A percentile compares a stretch with the other conserved stretches of the same genome.
Conservation (phyloP, 495 filamentous ascomycete genomes). For the Podospora comata region DNA sequence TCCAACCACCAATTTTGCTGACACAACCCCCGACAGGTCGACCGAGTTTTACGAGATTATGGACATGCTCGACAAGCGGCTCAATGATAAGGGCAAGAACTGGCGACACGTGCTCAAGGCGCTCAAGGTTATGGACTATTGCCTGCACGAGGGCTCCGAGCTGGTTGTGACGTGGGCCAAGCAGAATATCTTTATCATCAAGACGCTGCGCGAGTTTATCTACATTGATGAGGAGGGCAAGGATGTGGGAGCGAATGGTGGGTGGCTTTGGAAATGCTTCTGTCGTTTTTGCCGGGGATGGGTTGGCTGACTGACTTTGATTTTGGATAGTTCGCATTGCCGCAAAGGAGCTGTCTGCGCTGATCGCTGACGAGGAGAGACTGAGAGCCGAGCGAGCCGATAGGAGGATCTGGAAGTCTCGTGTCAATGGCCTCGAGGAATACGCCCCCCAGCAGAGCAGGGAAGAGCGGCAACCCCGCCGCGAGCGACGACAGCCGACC, state of each 20-base stretch:
- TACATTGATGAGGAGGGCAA: constrained; percentile 91
- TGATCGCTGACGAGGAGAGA: constrained; percentile 93
- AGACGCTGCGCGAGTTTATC: constrained; percentile 93
- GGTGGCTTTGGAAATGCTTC: constrained; percentile 11
- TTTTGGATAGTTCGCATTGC: constrained; percentile 74
- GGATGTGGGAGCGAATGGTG: constrained; percentile 95
- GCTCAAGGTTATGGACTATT: constrained; percentile 96
- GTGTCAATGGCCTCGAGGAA: constrained; percentile 90
- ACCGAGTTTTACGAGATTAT: constrained; percentile 99
- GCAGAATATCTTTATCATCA: constrained; percentile 98
- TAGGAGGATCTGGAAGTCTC: constrained; percentile 93
- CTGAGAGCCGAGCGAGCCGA: constrained; percentile 87
- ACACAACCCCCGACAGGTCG: constrained; percentile 18
- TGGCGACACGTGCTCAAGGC: constrained; percentile 99
- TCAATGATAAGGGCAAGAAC: constrained; percentile 99
- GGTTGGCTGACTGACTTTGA: constrained; percentile 12
- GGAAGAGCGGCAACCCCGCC: constrained; percentile 42
- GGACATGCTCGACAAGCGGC: constrained; percentile 98
- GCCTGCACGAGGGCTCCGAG: constrained; percentile 95
- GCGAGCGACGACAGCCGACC: constrained; percentile 44
- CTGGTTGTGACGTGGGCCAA: constrained; percentile 96
- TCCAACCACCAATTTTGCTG: constrained; percentile 8
- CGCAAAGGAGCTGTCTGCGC: constrained; percentile 91
- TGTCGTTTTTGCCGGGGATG: neutral
- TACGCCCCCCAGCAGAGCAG: constrained; percentile 49